Evolutionary conservation across 441 rosid species (phyloP), one percentile per base, ranked within the genome.

Genomic region (Macaranga tanarius): DNA sequence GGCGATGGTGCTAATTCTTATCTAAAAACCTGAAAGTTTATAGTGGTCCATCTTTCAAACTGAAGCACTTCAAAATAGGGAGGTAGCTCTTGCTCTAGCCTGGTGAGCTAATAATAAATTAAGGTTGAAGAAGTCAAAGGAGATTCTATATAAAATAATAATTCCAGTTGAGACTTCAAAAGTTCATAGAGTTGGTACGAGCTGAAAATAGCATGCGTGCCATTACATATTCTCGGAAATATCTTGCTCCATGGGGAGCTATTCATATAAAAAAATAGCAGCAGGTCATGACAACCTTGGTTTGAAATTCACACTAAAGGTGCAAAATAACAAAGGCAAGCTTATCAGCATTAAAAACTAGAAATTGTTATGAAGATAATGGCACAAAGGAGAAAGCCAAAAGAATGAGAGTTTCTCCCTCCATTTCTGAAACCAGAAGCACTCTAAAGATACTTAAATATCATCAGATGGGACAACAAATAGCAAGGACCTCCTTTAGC

Each of bases 81-180:
- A 92, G 79, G 92, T 86, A n/a, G 88, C 88, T 73, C 92, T 95
- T 79, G 97, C 99, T 63, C 74, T 92, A 52, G 82, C 90, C 56
- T 94, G 99, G 99, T 94, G 97, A 77, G 83, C 88, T 65, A 97
- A 94, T 55, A 92, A 92, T 79, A 94, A 86, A 79, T 83, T 92
- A 28, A 84, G 93, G 83, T 82, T 94, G 90, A 94, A 88, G 83
- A 94, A 92, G 84, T 89, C 92, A 17, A 94, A 90, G 97, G 99
- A 26, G 11, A 55, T n/a, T 52, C 62, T 25, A n/a, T n/a, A n/a
- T 42, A 2, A 13, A 22, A 7, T 3, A 58, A 2, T 5, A 95
- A 73, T 92, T 95, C 85, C 93, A 87, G 80, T 80, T 95, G 84
- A 95, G 96, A 82, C 93, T 89, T 82, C 99, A 95, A 85, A 97